A percentile compares a stretch with the other conserved stretches of the same genome.
Conservation (phyloP, 2,329 filamentous ascomycete genomes). For the Cryoendolithus antarcticus region DNA sequence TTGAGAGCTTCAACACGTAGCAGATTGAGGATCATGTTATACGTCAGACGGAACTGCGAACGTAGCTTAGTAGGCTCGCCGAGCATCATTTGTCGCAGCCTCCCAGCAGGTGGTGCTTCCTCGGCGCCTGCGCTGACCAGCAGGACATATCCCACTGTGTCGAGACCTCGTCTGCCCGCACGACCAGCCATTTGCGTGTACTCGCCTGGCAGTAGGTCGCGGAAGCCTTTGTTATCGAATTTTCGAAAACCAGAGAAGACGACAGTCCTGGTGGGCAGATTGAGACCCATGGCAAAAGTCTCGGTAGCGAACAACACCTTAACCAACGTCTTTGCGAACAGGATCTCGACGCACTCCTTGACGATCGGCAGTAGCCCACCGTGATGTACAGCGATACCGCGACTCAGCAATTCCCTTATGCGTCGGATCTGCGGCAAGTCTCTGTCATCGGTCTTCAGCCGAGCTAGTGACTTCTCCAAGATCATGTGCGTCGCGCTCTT, state of each 20-base stretch:
- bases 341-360: conserved; percentile 92
- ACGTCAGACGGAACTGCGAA: conserved; percentile 92
- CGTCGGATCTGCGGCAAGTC: conserved; percentile 84
- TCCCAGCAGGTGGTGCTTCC: conserved; percentile 73
- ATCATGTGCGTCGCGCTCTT: conserved; percentile 98
- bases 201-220: conserved; percentile 83
- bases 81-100: conserved; percentile 85
- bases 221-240: conserved; percentile 83
- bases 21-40: conserved; percentile 98
- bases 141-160: conserved; percentile 86
- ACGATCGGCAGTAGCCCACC: conserved; percentile 90
- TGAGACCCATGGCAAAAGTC: conserved; percentile 97
- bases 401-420: conserved; percentile 68
- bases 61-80: conserved; percentile 89
- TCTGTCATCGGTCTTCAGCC: conserved; percentile 81
- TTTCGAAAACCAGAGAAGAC: conserved; percentile 97
- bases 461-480: conserved; percentile 85
- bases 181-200: conserved; percentile 98
- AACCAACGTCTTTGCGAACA: conserved; percentile 88
- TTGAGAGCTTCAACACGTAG: conserved; percentile 91
- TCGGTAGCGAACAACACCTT: conserved; percentile 97
- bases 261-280: conserved; percentile 87
- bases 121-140: conserved; percentile 72
- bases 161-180: conserved; percentile 82
- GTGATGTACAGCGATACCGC: conserved; percentile 92